Evolutionary conservation across 1,284 basidiomycete genomes (phyloP).

Genomic region (Malassezia furfur): DNA sequence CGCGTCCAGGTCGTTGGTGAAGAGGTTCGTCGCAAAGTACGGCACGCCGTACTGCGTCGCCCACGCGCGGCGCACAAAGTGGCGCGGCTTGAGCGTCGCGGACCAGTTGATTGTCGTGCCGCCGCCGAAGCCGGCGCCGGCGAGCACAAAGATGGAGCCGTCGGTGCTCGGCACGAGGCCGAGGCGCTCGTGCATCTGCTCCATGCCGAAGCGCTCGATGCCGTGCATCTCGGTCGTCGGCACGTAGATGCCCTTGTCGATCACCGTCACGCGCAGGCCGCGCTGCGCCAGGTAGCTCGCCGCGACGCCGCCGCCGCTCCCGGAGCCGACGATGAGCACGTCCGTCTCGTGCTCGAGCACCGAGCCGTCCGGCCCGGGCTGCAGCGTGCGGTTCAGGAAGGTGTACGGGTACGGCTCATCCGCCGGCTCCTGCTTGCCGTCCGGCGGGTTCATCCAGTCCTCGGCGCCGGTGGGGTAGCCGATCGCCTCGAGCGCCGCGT

Average conservation of each 20-base stretch:
- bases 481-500: constrained; percentile 37
- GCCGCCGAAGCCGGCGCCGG: constrained; percentile 51
- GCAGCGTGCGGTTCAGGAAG: constrained; percentile 42
- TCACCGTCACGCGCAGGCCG: constrained; percentile 49
- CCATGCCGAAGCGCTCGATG: constrained; percentile 47
- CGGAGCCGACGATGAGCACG: constrained; percentile 50
- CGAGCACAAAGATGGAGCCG: constrained; percentile 49
- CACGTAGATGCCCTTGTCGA: constrained; percentile 51
- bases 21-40: constrained; percentile 47
- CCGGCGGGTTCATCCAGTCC: constrained; percentile 30
- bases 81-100: constrained; percentile 49
- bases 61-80: constrained; percentile 50
- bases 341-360: constrained; percentile 40
- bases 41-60: constrained; percentile 47
- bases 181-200: constrained; percentile 48
- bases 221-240: constrained; percentile 45
- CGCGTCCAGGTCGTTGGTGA: constrained; percentile 47
- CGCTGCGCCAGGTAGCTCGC: constrained; percentile 46
- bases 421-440: constrained; percentile 13
- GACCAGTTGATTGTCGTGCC: constrained; percentile 53
- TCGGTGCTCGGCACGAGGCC: constrained; percentile 49
- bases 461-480: constrained; percentile 37
- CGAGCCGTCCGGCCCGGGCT: constrained; percentile 20
- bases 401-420: constrained; percentile 26
- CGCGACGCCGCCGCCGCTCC: constrained; percentile 50